Evolutionary conservation across 306 rosid species (phyloP).

Genomic region (Pyrus communis): DNA sequence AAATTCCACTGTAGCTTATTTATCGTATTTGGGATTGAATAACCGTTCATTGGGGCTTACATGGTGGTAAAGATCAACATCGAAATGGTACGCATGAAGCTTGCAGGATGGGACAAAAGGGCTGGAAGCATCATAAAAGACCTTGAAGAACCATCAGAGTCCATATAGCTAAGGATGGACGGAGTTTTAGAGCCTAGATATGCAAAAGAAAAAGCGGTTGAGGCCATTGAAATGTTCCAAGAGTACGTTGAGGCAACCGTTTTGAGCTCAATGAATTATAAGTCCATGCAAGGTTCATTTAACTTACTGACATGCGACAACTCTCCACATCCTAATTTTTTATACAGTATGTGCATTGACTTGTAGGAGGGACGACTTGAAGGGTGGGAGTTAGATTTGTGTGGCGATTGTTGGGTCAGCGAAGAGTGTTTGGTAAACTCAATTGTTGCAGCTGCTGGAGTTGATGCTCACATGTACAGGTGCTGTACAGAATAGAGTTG

Average conservation of each 20-base stretch:
- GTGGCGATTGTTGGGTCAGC: constrained; percentile 96
- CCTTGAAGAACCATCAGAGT: constrained; percentile 72
- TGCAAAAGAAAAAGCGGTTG: constrained; percentile 64
- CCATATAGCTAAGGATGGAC: constrained; percentile 60
- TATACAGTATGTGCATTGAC: neutral
- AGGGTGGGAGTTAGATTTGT: constrained; percentile 87
- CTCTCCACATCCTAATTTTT: too few relatives aligned
- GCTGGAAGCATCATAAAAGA: constrained; percentile 68
- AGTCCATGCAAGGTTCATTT: too few relatives aligned
- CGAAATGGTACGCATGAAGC: constrained; percentile 89
- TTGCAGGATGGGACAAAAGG: constrained; percentile 68
- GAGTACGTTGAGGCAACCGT: constrained; percentile 49
- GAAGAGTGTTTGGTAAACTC: constrained; percentile 81
- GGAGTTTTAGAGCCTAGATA: constrained; percentile 55
- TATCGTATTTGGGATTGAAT: neutral
- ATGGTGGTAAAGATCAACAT: constrained; percentile 84
- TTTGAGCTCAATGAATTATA: too few relatives aligned
- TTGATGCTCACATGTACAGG: constrained; percentile 93
- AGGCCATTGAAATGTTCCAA: constrained; percentile 61
- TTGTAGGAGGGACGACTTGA: constrained; percentile 61
- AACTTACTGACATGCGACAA: too few relatives aligned
- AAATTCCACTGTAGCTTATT: too few relatives aligned
- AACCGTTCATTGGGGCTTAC: constrained; percentile 49
- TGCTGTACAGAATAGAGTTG: neutral
- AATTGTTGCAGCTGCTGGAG: constrained; percentile 45